A percentile compares a stretch with the other conserved stretches of the same genome.
These are phyloP conservation scores for Golovinomyces cichoracearum DNA, from an alignment of 2,329 filamentous ascomycete species.

Conservation along the genomic window DNA sequence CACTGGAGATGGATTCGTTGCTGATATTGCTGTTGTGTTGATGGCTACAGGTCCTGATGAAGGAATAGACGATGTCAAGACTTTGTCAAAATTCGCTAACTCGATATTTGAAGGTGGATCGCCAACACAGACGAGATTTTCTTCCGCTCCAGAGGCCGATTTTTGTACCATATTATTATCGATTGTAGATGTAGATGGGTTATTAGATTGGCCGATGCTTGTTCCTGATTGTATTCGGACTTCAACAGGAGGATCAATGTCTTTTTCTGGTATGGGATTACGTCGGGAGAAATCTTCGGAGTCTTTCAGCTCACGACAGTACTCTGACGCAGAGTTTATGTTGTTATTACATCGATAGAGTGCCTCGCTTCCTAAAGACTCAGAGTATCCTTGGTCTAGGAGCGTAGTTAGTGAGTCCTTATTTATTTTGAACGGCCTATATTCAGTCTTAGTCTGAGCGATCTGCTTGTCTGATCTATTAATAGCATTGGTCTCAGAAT, in stretches of 20 bases:
- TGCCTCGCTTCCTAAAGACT: slow-evolving; percentile 47
- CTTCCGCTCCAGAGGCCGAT: slow-evolving; percentile 5
- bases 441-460: slow-evolving; percentile 15
- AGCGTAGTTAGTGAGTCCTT: slow-evolving; percentile 20
- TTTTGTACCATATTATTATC: slow-evolving; percentile 9
- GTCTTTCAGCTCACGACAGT: slow-evolving; percentile 39
- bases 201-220: slow-evolving; percentile 10
- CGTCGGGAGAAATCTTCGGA: slow-evolving; percentile 32
- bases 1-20: slow-evolving; percentile 1
- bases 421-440: slow-evolving; percentile 26
- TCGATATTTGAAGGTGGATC: slow-evolving; percentile 1
- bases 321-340: slow-evolving; percentile 35
- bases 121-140: slow-evolving; percentile 5
- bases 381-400: slow-evolving; percentile 21
- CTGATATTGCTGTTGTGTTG: neutral
- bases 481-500: slow-evolving; percentile 42
- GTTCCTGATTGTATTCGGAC: slow-evolving; percentile 9
- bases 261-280: slow-evolving; percentile 39
- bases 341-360: slow-evolving; percentile 58
- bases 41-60: neutral
- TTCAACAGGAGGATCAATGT: slow-evolving; percentile 18
- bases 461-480: slow-evolving; percentile 33
- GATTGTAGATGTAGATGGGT: slow-evolving; percentile 9
- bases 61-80: slow-evolving; percentile 2
- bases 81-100: slow-evolving; percentile 5